phyloP scores from a whole-genome alignment of 139 green algal genomes.

The Micractinium sp. region DNA sequence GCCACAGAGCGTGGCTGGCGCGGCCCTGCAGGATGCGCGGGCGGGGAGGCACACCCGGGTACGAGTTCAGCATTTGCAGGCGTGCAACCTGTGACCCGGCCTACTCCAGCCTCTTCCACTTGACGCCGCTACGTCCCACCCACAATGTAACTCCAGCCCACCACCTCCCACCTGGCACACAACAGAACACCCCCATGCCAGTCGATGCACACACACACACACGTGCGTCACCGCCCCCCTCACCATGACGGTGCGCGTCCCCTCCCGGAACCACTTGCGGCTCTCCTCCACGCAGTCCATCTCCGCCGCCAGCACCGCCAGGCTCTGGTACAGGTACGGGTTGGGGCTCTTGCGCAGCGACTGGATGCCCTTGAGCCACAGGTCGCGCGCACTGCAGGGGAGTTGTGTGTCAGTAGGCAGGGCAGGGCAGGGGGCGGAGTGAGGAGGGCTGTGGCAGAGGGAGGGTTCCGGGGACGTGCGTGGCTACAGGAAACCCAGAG shows the following conservation, averaged over 20 bases:
- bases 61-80: too few species aligned
- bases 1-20: slow-evolving; percentile 78
- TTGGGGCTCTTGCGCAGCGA: slow-evolving; percentile 56
- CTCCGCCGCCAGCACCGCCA: slow-evolving; percentile 82
- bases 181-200: not conserved
- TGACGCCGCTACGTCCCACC: too few species aligned
- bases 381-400: slow-evolving; percentile 67
- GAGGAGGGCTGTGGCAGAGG: not conserved
- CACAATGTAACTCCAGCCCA: too few species aligned
- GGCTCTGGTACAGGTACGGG: slow-evolving; percentile 87
- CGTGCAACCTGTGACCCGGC: too few species aligned
- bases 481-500: too few species aligned
- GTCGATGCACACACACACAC: not conserved
- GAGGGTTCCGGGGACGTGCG: too few species aligned
- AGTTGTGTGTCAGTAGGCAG: not conserved
- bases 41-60: too few species aligned
- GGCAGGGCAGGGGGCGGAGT: not conserved
- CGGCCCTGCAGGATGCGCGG: slow-evolving; percentile 28
- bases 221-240: slow-evolving; percentile 41
- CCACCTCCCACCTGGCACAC: too few species aligned
- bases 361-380: slow-evolving; percentile 79
- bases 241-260: slow-evolving; percentile 60
- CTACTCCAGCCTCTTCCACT: too few species aligned
- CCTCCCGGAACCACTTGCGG: slow-evolving; percentile 83
- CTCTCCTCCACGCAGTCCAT: slow-evolving; percentile 78